Evolutionary conservation across 345 rosid genomes (phyloP), one percentile per base, ranked within the genome.

Genomic region (Gossypium raimondii): DNA sequence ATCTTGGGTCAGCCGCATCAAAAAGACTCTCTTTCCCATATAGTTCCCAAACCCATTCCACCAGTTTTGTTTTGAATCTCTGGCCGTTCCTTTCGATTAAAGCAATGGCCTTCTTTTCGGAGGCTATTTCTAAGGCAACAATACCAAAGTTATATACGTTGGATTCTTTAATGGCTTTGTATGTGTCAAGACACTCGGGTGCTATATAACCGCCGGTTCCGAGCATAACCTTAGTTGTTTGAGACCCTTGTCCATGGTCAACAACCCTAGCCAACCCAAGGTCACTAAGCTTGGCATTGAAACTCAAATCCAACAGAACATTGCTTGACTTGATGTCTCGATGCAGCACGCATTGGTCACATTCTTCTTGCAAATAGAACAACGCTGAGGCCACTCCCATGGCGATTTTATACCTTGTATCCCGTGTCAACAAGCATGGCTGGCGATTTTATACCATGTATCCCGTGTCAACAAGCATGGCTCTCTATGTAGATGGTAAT

Each of bases 251-350:
- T 47, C 81, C 84, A 8, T 81, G 91, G 74, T 87, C 85, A 75
- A 82, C 80, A 50, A 85, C 77, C 71, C 85, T 76, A 6, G 96
- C 92, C 11, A 88, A 76, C 41, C 91, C 89, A 5, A 91, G 86
- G 76, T 91, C 97, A 9, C 90, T 87, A 3, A 91, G 85, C 84
- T 87, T 86, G 70, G 75, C 92, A n/a, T 81, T 85, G 77, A 88
- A 89, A 38, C 72, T 72, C 1, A 87, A 83, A 73, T 91, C 94
- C 0, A 91, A 76, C 86, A 88, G 84, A 43, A 92, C 73, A 4
- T 90, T 90, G 59, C 90, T 88, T 1, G 90, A 80, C 65, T 89
- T 90, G 48, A 92, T 83, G 62, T 87, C 90, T 41, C 93, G 65
- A 10, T 89, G 94, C 2, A 89, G 68, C 14, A 90, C 88, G 20